These are phyloP conservation scores for Phytophthora macrochlamydospora DNA, from an alignment of 352 stramenopile species.

Conservation along the genomic window DNA sequence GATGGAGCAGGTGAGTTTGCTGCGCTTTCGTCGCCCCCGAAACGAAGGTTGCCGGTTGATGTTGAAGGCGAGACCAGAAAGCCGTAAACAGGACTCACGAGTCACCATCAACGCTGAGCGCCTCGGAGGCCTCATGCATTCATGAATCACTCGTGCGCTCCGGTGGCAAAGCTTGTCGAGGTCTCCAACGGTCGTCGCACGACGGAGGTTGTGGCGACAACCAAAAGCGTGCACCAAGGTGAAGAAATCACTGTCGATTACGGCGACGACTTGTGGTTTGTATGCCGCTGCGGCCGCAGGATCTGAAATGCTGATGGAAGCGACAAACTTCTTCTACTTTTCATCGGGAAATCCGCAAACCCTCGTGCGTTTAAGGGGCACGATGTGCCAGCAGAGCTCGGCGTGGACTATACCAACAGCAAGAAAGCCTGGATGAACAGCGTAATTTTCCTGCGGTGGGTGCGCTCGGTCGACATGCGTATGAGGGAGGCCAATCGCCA, in stretches of 20 bases:
- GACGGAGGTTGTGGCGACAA: slow-evolving; percentile 4
- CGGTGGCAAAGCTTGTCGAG: slow-evolving; percentile 5
- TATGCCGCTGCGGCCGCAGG: slow-evolving; percentile 1
- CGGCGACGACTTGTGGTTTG: slow-evolving; percentile 13
- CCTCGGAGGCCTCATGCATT: slow-evolving; percentile 9
- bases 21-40: background rate
- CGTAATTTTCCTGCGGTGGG: no score
- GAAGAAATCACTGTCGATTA: slow-evolving; percentile 17
- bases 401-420: no score
- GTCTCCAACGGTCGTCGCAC: slow-evolving; percentile 11
- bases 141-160: slow-evolving; percentile 7
- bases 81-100: background rate
- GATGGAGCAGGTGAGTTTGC: slow-evolving; percentile 6
- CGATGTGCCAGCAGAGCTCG: no score
- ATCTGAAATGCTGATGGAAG: no score
- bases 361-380: no score
- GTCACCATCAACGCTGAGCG: slow-evolving; percentile 8
- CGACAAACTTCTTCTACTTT: no score
- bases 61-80: background rate
- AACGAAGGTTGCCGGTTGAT: slow-evolving; percentile 6
- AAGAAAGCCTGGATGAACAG: no score
- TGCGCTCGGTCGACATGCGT: no score
- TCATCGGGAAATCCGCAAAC: no score
- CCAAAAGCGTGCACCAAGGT: background rate
- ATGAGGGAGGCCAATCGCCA: no score